Percentiles rank a stretch among this genome's conserved stretches.
These are phyloP conservation scores for Phoma herbarum DNA, from an alignment of 2,329 filamentous ascomycete genomes.

Conservation along the genomic window DNA sequence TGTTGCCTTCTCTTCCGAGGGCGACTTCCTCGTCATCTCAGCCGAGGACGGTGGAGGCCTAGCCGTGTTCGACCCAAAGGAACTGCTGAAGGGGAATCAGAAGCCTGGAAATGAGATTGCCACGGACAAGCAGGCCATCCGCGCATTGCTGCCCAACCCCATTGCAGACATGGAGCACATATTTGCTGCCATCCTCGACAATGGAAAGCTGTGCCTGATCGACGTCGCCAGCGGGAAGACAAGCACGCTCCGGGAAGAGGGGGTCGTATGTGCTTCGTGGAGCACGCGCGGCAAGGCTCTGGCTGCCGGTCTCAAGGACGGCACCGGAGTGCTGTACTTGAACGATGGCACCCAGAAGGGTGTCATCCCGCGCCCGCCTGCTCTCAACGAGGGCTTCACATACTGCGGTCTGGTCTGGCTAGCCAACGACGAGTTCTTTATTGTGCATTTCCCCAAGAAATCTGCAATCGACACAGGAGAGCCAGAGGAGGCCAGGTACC, in stretches of 20 bases:
- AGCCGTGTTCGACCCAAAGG: constrained; percentile 77
- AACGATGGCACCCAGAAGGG: constrained; percentile 80
- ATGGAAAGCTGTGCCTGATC: constrained; percentile 84
- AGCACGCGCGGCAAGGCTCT: constrained; percentile 93
- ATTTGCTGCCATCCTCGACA: constrained; percentile 80
- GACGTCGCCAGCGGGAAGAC: constrained; percentile 71
- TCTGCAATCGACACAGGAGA: constrained; percentile 51
- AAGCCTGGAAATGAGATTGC: constrained; percentile 77
- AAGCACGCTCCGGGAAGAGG: constrained; percentile 68
- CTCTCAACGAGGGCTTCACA: constrained; percentile 69
- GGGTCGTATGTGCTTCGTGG: constrained; percentile 88
- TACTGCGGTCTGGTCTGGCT: constrained; percentile 87
- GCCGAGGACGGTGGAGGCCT: constrained; percentile 83
- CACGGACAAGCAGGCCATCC: constrained; percentile 77
- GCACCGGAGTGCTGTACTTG: constrained; percentile 82
- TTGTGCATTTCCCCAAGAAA: constrained; percentile 67
- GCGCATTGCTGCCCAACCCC: constrained; percentile 82
- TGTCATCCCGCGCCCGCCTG: constrained; percentile 79
- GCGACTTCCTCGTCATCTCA: constrained; percentile 82
- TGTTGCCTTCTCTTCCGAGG: constrained; percentile 89
- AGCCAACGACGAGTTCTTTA: constrained; percentile 84
- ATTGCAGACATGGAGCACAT: constrained; percentile 74
- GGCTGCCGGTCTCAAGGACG: constrained; percentile 83
- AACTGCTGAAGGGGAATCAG: constrained; percentile 68
- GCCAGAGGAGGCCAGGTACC: constrained; percentile 73